Evolutionary conservation across 169 alveolate genomes (phyloP), one percentile per base, ranked within the genome.

Genomic region (Ichthyophthirius multifiliis): DNA sequence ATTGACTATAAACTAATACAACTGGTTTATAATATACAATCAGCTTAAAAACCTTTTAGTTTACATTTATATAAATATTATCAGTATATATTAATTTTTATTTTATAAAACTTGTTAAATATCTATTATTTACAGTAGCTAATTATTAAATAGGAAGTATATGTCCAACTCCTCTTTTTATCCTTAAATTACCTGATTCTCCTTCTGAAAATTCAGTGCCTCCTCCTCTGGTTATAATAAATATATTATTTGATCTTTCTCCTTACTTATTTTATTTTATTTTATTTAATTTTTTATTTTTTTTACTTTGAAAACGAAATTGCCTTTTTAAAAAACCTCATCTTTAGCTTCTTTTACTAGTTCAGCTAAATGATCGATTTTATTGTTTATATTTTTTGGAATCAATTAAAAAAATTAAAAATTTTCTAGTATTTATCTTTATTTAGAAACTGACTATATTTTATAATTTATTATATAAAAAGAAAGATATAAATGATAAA

Each of bases 141-240:
- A 55, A 6, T 9, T 55, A 23, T 23, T 55, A 27, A 55, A 55
- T 55, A 2, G 71, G 71, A 3, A 55, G 34, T 13, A 55, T 55
- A 55, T 55, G 71, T 6, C 71, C 71, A 55, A 55, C 71, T 12
- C 71, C 71, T 55, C 71, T 55, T 27, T 55, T 55, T 1, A 55
- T 39, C 13, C 43, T 27, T 2, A 55, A 55, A 12, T 55, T 55
- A 27, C 71, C 71, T 55, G 13, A 55, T 15, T 55, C 71, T 10
- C 31, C 31, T 55, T 55, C 31, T 6, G 23, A 55, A 7, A n/a
- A 27, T 55, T 55, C 71, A 20, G 71, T 55, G 12, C 71, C 71
- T 27, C 71, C 71, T 27, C 71, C 71, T 23, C 71, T 55, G 43
- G 31, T 55, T 4, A 55, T 55, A 20, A 55, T 39, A 16, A 55